phyloP scores from a whole-genome alignment of 2,329 filamentous ascomycete genomes.

The Aspergillus pseudonomiae region DNA sequence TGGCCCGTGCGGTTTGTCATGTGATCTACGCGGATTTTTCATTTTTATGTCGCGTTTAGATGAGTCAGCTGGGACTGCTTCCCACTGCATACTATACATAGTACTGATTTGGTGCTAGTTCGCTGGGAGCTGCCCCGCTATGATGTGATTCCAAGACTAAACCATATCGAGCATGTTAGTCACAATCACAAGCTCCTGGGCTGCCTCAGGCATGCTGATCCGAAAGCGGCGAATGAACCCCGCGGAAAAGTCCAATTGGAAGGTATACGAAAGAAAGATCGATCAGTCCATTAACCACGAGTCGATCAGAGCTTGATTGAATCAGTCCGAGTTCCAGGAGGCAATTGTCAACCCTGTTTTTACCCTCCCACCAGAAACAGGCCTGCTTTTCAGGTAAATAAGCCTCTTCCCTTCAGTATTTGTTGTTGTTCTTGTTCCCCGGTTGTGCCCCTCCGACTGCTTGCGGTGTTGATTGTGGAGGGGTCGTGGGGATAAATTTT shows the following conservation, averaged over 20 bases:
- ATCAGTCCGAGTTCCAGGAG: neutral
- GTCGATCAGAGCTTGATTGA: neutral
- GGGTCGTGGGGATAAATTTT: slow-evolving; percentile 12
- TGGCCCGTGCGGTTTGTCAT: slow-evolving; percentile 23
- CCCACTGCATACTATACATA: neutral
- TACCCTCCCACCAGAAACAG: neutral
- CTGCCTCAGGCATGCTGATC: slow-evolving; percentile 9
- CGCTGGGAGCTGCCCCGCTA: neutral
- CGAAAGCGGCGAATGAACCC: slow-evolving; percentile 22
- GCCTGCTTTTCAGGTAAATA: neutral
- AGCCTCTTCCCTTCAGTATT: neutral
- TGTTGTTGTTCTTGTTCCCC: neutral
- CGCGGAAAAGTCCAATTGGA: slow-evolving; percentile 6
- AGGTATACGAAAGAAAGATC: neutral
- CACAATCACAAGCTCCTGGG: neutral
- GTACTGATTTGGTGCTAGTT: neutral
- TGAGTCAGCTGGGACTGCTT: slow-evolving; percentile 5
- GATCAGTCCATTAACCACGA: neutral
- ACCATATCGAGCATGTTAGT: neutral
- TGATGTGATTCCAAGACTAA: neutral
- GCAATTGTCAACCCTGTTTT: neutral
- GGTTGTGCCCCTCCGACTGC: neutral
- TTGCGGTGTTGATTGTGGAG: slow-evolving; percentile 4
- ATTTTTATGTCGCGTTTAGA: too few relatives aligned
- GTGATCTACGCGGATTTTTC: slow-evolving; percentile 17